phyloP scores from a whole-genome alignment of 352 stramenopile genomes.

The Globisporangium emineosum region DNA sequence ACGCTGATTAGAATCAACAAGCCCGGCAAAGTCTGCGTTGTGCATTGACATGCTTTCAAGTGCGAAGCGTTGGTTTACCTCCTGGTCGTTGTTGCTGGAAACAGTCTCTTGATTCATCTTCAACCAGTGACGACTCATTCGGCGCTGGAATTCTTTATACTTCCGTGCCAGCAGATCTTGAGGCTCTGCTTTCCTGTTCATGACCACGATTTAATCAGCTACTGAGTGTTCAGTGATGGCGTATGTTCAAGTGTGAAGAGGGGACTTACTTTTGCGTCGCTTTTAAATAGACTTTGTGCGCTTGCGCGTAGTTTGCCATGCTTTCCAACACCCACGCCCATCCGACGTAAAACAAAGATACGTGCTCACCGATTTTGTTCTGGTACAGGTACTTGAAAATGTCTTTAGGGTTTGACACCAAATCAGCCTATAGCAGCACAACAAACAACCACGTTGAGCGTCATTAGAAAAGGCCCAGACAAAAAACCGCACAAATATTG shows the following conservation, averaged over 20 bases:
- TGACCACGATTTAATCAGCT: neutral
- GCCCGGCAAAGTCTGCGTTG: constrained; percentile 46
- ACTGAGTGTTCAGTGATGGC: neutral
- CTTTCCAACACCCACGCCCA: constrained; percentile 85
- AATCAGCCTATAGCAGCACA: constrained; percentile 82
- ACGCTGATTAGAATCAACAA: constrained; percentile 55
- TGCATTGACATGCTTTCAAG: constrained; percentile 61
- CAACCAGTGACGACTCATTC: constrained; percentile 81
- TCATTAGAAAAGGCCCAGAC: neutral
- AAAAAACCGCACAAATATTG: neutral
- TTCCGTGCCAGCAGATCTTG: constrained; percentile 66
- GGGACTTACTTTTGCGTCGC: constrained; percentile 79
- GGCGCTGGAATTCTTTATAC: constrained; percentile 81
- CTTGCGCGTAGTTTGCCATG: constrained; percentile 76
- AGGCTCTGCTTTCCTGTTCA: constrained; percentile 59
- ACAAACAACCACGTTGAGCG: neutral
- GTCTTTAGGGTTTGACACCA: constrained; percentile 84
- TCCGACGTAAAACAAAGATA: constrained; percentile 84
- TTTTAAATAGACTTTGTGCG: constrained; percentile 86
- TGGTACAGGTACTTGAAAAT: constrained; percentile 89
- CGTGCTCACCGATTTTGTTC: constrained; percentile 80
- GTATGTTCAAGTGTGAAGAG: neutral
- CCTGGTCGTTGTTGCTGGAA: constrained; percentile 20
- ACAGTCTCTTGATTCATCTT: constrained; percentile 50
- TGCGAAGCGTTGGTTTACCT: constrained; percentile 52